These are phyloP conservation scores for Psidium friedrichsthalianum DNA, from an alignment of 345 rosid species.

Conservation along the genomic window DNA sequence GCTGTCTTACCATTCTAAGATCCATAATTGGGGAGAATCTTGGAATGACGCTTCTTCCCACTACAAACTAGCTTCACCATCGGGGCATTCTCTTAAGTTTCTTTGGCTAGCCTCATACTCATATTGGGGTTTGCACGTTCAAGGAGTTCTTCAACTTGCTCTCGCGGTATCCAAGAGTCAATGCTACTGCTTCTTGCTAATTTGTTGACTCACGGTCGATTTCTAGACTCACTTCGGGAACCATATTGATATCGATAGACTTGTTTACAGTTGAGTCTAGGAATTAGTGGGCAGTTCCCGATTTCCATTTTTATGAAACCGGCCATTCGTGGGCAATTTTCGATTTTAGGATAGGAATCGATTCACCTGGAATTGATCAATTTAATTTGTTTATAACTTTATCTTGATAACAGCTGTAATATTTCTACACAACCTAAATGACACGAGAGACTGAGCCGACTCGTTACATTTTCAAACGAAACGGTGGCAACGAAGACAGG, in stretches of 20 bases:
- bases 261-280: rapidly evolving
- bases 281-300: no score
- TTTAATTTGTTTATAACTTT: background rate
- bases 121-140: background rate
- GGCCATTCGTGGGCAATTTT: no score
- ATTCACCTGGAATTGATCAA: no score
- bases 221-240: no score
- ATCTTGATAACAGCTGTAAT: background rate
- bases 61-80: background rate
- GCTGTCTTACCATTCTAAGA: no score
- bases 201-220: no score
- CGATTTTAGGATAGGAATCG: rapidly evolving
- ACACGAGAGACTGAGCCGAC: background rate
- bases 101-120: background rate
- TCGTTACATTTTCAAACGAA: background rate
- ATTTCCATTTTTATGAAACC: no score
- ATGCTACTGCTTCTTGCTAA: background rate
- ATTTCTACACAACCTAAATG: background rate
- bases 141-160: background rate
- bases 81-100: background rate
- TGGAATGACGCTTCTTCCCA: background rate
- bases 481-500: background rate
- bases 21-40: background rate
- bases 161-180: background rate
- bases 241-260: no score